Conservation (phyloP, 2,329 filamentous ascomycete species). For the Alternaria tenuissima region DNA sequence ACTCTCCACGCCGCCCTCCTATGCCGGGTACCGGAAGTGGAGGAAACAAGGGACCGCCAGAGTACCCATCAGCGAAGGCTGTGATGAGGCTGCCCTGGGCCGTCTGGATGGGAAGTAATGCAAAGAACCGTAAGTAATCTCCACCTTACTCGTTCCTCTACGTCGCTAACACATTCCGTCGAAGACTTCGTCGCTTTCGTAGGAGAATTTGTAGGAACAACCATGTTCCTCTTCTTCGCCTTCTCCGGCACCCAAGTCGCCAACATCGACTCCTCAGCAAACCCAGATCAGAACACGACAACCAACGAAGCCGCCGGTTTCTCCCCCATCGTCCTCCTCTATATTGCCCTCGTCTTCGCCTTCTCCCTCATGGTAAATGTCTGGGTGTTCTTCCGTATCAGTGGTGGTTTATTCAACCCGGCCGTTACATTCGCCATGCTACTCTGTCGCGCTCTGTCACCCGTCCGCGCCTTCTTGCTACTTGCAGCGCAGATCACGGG, state of each 20-base stretch:
- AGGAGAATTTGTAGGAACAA: conserved; percentile 58
- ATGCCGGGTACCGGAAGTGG: conserved; percentile 10
- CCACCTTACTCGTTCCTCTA: neutral
- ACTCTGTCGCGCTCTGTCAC: conserved; percentile 52
- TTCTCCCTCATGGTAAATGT: conserved; percentile 52
- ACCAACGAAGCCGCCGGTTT: conserved; percentile 56
- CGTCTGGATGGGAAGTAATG: conserved; percentile 49
- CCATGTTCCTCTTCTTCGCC: conserved; percentile 57
- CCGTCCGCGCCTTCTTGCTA: conserved; percentile 53
- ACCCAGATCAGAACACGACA: conserved; percentile 48
- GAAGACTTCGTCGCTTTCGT: conserved; percentile 55
- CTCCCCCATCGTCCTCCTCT: conserved; percentile 53
- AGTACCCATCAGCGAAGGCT: conserved; percentile 46
- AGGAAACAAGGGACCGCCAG: conserved; percentile 31
- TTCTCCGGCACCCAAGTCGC: conserved; percentile 57
- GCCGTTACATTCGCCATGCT: conserved; percentile 49
- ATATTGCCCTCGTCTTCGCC: conserved; percentile 48
- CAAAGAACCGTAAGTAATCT: conserved; percentile 44
- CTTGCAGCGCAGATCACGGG: conserved; percentile 57
- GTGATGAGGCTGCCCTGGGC: conserved; percentile 45
- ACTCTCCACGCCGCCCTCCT: conserved; percentile 18
- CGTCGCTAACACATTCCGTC: conserved; percentile 38
- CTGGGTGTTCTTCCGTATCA: conserved; percentile 52
- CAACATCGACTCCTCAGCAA: conserved; percentile 57
- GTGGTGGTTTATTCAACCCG: conserved; percentile 42